Evolutionary conservation across 2,329 filamentous ascomycete species (phyloP), one percentile per base, ranked within the genome.

Genomic region (Ophiocordyceps camponoti-saundersi): DNA sequence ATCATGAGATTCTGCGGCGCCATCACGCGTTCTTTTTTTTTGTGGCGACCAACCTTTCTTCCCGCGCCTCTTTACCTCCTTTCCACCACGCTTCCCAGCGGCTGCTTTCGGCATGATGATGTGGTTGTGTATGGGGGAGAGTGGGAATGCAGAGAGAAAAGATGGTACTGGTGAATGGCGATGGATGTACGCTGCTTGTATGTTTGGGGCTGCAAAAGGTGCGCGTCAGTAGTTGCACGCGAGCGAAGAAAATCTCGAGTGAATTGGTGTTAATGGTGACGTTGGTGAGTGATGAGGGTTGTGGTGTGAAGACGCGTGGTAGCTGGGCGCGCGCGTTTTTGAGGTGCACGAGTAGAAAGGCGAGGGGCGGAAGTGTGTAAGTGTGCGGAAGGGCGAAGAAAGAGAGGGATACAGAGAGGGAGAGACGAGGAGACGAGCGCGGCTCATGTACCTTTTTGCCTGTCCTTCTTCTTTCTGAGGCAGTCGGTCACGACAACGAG

Each of bases 1-100:
- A 3, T 21, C 5, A 3, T 26, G 3, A 42, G 20, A 42, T 42
- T 11, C 18, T 42, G 40, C 15, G 39, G 6, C 2, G n/a, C n/a
- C n/a, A 4, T 16, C 39, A 11, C n/a, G 18, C 8, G 11, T n/a
- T n/a, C n/a, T n/a, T n/a, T 3, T n/a, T 12, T 29, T 29, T 2
- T 10, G 7, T 32, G 34, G 13, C 5, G n/a, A 64, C 71, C 57
- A 62, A 77, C 73, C 73, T 72, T 79, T 79, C 73, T 78, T 78
- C 60, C 55, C 57, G 51, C 73, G 70, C 61, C 67, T 67, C 70
- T 73, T 75, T 61, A 70, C 67, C 49, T 66, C 68, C 71, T 75
- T 75, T 50, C 68, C 71, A 53, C 69, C 71, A 53, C 69, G 69
- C 68, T 76, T 78, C 44, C 54, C 54, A 48, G 61, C 52, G 56